Evolutionary conservation across 257 asterid species (phyloP).

Genomic region (Capsicum chinense): DNA sequence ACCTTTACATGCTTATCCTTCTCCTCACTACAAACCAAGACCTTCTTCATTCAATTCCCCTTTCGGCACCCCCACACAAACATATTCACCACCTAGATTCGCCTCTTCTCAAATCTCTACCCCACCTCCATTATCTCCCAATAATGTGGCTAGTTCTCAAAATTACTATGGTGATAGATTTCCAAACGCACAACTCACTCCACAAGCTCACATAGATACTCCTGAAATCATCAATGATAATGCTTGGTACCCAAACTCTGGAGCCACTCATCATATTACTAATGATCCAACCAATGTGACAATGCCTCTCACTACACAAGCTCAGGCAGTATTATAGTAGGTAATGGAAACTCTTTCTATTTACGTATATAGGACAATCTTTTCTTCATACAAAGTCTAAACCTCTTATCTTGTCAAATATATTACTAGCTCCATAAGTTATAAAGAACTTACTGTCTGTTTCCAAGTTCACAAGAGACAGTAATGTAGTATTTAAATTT

Average conservation of each 20-base stretch:
- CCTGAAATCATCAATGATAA: neutral
- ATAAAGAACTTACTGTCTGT: neutral
- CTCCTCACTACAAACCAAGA: neutral
- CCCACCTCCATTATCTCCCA: too few relatives aligned
- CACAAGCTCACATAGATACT: neutral
- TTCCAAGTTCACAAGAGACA: neutral
- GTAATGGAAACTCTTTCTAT: neutral
- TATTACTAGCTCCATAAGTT: neutral
- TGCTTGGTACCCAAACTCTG: neutral
- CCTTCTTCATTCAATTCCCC: neutral
- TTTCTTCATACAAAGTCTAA: neutral
- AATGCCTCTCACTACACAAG: neutral
- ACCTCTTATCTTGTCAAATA: neutral
- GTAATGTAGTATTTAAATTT: neutral
- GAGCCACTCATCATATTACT: constrained; percentile 3
- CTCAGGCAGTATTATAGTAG: neutral
- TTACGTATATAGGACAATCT: neutral
- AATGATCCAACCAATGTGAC: neutral
- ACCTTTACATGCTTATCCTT: neutral
- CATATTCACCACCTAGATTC: neutral
- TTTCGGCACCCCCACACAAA: neutral
- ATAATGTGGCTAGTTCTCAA: too few relatives aligned
- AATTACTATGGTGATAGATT: neutral
- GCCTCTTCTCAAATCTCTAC: neutral
- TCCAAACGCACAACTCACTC: neutral